Conservation (phyloP, 2,329 filamentous ascomycete species). For the Trichoderma sp. region DNA sequence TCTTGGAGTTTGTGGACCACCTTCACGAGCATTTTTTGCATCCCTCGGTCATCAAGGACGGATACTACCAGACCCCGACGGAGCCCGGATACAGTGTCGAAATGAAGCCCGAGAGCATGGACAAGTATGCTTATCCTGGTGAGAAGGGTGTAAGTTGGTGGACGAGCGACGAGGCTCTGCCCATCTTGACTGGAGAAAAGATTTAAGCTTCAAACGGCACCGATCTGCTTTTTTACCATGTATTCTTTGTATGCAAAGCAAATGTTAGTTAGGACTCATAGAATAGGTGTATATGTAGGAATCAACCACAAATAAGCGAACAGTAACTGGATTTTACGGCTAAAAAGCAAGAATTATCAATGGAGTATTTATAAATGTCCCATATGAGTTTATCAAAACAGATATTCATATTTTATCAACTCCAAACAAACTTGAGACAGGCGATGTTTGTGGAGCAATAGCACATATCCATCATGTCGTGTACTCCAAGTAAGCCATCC, state of each 20-base stretch:
- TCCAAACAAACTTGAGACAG: too few relatives aligned
- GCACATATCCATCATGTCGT: too few relatives aligned
- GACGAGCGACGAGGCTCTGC: conserved; percentile 74
- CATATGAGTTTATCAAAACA: too few relatives aligned
- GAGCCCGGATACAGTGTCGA: conserved; percentile 87
- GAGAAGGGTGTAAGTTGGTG: conserved; percentile 80
- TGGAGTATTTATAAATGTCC: too few relatives aligned
- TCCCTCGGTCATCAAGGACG: conserved; percentile 74
- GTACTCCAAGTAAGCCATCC: too few relatives aligned
- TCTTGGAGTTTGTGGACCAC: conserved; percentile 90
- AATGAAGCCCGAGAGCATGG: conserved; percentile 90
- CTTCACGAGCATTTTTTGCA: conserved; percentile 90
- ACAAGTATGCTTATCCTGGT: conserved; percentile 72
- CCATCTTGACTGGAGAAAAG: conserved; percentile 64
- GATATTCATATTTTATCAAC: too few relatives aligned
- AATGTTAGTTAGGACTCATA: neutral
- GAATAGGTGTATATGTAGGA: neutral
- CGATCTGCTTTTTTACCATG: neutral
- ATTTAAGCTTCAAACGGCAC: conserved; percentile 37
- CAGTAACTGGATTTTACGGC: too few relatives aligned
- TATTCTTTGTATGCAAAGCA: neutral
- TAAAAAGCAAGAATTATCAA: neutral
- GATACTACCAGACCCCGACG: conserved; percentile 82
- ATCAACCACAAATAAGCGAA: neutral
- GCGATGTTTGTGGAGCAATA: too few relatives aligned